These are phyloP conservation scores for Rhizopus microsporus DNA, from an alignment of 371 early-diverging fungal species.

Conservation along the genomic window DNA sequence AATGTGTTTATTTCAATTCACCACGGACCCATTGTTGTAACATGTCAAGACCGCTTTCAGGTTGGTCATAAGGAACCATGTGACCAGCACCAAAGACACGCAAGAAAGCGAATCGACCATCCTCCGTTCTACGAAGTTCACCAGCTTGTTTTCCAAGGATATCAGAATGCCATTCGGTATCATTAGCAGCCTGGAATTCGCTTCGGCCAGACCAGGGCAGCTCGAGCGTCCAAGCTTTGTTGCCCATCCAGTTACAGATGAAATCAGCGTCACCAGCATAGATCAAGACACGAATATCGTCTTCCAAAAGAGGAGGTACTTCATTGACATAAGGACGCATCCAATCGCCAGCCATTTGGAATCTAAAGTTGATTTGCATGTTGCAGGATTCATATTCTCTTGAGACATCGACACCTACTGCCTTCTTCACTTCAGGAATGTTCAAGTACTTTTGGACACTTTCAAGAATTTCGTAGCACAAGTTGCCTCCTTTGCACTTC, in stretches of 20 bases:
- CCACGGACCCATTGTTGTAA: constrained; percentile 64
- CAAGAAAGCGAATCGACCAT: constrained; percentile 80
- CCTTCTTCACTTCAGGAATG: constrained; percentile 73
- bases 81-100: constrained; percentile 91
- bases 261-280: constrained; percentile 91
- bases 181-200: constrained; percentile 66
- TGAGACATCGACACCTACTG: constrained; percentile 65
- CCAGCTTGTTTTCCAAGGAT: constrained; percentile 65
- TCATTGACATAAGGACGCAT: constrained; percentile 82
- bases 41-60: constrained; percentile 60
- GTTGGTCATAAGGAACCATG: constrained; percentile 78
- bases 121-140: constrained; percentile 66
- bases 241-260: constrained; percentile 93
- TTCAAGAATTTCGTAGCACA: constrained; percentile 84
- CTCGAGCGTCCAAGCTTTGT: constrained; percentile 86
- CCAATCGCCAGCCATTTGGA: constrained; percentile 86
- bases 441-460: constrained; percentile 82
- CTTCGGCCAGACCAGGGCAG: constrained; percentile 81
- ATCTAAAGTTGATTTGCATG: constrained; percentile 77
- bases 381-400: constrained; percentile 80
- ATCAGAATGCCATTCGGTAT: constrained; percentile 56
- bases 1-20: constrained; percentile 21
- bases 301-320: constrained; percentile 78
- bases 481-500: constrained; percentile 67
- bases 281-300: constrained; percentile 77